Evolutionary conservation across 164 flowering plant genomes (phyloP).

Genomic region (Vitis amurensis): DNA sequence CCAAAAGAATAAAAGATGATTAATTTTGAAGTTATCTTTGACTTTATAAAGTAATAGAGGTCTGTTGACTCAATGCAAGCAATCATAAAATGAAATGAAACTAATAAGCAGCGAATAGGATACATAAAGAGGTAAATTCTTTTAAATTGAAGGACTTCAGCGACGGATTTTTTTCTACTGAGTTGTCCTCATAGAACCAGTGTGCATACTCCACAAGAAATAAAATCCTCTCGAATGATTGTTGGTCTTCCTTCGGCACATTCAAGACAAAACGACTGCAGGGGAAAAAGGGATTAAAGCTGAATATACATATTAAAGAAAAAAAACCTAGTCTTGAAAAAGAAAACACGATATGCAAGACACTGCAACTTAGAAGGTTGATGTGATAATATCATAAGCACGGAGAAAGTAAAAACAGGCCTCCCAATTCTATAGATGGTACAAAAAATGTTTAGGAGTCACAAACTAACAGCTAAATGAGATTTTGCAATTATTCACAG

Average conservation of each 20-base stretch:
- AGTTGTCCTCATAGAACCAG: constrained; percentile 97
- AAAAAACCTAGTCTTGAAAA: background rate
- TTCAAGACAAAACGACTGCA: constrained; percentile 96
- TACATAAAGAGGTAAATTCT: constrained; percentile 92
- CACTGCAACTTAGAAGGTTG: too few species aligned
- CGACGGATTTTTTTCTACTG: constrained; percentile 86
- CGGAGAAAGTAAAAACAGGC: too few species aligned
- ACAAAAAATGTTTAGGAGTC: too few species aligned
- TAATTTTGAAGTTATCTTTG: too few species aligned
- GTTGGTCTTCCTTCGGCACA: constrained; percentile 92
- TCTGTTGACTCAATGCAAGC: background rate
- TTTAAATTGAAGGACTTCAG: constrained; percentile 82
- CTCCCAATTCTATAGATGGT: too few species aligned
- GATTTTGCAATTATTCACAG: too few species aligned
- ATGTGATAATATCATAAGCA: too few species aligned
- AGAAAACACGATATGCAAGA: background rate
- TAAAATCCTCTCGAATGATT: constrained; percentile 91
- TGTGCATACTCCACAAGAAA: constrained; percentile 99
- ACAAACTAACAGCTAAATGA: too few species aligned
- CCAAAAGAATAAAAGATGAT: too few species aligned
- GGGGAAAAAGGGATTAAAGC: background rate
- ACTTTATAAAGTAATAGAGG: too few species aligned
- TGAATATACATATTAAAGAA: background rate
- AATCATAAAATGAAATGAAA: background rate
- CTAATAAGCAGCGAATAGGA: constrained; percentile 39